Base-by-base conservation (phyloP, 2,329 filamentous ascomycete species). In the Pyricularia sp. region DNA sequence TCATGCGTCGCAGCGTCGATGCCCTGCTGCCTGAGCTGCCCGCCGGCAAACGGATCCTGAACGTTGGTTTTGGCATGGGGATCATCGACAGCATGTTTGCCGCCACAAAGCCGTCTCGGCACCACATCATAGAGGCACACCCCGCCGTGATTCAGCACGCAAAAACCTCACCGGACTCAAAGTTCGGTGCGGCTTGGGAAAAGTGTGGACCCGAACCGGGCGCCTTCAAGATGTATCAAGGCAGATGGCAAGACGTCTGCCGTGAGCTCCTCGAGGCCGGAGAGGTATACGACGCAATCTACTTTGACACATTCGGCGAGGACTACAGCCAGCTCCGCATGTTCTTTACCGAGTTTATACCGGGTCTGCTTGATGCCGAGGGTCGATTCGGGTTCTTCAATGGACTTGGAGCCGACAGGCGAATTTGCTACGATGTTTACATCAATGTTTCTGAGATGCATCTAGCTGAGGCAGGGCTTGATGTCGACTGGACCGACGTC, bases 281-380 rank as follows among this genome's bases (percentile, higher is more conserved):
- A 11, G 85, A 90, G 74, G 81, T 88, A 14, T 94, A 94, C 75
- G 92, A 97, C 76, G 92, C 90, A 31, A 92, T 99, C 73, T 99
- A 98, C 82, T 98, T 97, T 76, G 95, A 99, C 77, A 99, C 95
- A 0, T 98, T 98, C 78, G 95, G 93, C 7, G 95, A 99, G 80
- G 92, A 95, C 72, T 99, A 98, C 79, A 83, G 84, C 2, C 92
- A 94, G 77, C 87, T 98, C 31, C 90, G 90, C 65, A 84, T 89
- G 70, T 97, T 98, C 81, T 97, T 98, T 77, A 90, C 86, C 2
- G 95, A 98, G 77, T 88, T 91, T 73, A 89, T 98, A 12, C 92
- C 95, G 36, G 90, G 88, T 0, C 79, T 98, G 68, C 81, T 99
- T 64, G 89, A 92, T 72, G 82, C 85, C 26, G 80, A 85, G 4